Conservation (phyloP, 2,329 filamentous ascomycete species). For the Neonectria punicea region DNA sequence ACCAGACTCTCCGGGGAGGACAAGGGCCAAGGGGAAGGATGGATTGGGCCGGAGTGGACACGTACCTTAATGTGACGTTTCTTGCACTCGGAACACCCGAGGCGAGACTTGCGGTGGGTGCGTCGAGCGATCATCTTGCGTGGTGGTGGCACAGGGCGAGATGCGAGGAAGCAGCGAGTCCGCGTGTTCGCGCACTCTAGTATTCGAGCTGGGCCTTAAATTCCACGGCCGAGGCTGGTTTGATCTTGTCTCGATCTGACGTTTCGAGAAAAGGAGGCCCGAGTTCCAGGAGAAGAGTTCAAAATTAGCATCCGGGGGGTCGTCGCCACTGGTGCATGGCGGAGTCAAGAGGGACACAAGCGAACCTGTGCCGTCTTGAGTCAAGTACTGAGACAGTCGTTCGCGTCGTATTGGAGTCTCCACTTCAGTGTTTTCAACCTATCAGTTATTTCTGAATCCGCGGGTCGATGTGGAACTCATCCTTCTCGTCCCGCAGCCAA, state of each 20-base stretch:
- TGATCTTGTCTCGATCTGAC: too few relatives aligned
- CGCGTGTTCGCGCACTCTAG: not conserved
- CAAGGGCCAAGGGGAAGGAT: not conserved
- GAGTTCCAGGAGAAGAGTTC: too few relatives aligned
- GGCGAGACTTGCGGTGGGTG: conserved; percentile 5
- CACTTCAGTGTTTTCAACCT: not conserved
- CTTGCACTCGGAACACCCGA: conserved; percentile 9
- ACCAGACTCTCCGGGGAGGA: not conserved
- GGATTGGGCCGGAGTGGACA: not conserved
- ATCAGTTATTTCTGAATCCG: not conserved
- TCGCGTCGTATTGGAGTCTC: not conserved
- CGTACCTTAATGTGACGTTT: conserved; percentile 13
- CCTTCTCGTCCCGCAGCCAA: not conserved
- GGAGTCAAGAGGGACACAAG: not conserved
- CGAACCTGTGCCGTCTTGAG: not conserved
- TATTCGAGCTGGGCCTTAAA: not conserved
- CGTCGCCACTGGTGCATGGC: not conserved
- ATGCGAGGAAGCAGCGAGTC: not conserved
- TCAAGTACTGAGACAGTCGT: not conserved
- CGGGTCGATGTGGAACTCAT: not conserved
- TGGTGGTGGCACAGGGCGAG: not conserved
- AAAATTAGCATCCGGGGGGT: not conserved
- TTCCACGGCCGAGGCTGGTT: not conserved
- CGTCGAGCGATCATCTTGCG: conserved; percentile 2
- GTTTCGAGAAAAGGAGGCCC: too few relatives aligned